These are phyloP conservation scores for Neurospora sp. DNA, from an alignment of 495 filamentous ascomycete genomes.

Conservation along the genomic window DNA sequence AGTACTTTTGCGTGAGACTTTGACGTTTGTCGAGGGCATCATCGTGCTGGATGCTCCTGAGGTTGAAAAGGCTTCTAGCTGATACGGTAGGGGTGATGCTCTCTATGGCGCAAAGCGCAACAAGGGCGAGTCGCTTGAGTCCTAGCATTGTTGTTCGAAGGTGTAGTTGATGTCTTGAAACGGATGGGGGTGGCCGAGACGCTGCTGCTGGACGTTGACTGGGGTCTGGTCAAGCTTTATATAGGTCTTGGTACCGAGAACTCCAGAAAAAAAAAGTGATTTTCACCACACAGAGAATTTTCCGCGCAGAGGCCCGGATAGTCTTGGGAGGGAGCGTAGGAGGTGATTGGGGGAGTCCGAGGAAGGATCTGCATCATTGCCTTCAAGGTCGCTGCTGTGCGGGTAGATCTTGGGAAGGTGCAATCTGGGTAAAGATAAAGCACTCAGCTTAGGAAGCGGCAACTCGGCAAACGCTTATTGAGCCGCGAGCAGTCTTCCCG, in stretches of 20 bases:
- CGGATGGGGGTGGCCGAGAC: neutral
- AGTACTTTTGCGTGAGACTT: constrained; percentile 21
- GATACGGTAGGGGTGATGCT: neutral
- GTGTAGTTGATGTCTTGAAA: neutral
- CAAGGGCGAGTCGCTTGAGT: constrained; percentile 5
- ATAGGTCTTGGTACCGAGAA: neutral
- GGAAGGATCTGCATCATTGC: neutral
- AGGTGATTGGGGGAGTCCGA: neutral
- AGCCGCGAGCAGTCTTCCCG: neutral
- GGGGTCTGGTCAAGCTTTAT: neutral
- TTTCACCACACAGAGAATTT: neutral
- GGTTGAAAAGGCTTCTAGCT: neutral
- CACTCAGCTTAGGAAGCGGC: neutral
- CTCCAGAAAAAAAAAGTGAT: neutral
- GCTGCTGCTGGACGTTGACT: neutral
- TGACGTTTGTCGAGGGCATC: constrained; percentile 11
- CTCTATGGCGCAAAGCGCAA: constrained; percentile 11
- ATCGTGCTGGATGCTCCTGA: constrained; percentile 1
- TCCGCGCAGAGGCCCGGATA: neutral
- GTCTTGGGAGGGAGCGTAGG: neutral
- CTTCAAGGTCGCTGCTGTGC: neutral
- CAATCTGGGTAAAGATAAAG: neutral
- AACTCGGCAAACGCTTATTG: neutral
- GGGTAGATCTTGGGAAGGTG: neutral
- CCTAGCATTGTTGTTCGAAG: constrained; percentile 4